These are phyloP conservation scores for Linnemannia schmuckeri DNA, from an alignment of 192 early-diverging fungal species.

Conservation along the genomic window DNA sequence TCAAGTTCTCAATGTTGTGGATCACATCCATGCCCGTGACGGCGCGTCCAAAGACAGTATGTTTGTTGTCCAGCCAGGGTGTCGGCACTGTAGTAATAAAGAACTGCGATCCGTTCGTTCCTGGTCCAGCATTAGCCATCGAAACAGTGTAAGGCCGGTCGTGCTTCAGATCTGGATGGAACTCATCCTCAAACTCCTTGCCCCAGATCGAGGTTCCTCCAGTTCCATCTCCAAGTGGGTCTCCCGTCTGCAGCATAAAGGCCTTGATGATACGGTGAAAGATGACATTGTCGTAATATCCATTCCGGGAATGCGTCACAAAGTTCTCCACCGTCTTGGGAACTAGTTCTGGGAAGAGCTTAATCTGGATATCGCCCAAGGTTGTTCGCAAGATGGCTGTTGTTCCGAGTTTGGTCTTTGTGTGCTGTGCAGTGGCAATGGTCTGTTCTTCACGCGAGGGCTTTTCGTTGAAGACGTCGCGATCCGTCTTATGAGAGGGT, in stretches of 20 bases:
- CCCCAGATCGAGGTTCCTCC: constrained; percentile 96
- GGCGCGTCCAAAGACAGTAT: constrained; percentile 94
- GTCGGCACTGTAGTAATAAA: constrained; percentile 95
- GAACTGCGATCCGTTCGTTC: constrained; percentile 95
- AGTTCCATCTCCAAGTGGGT: constrained; percentile 92
- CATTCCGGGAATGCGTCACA: constrained; percentile 85
- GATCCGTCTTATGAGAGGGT: constrained; percentile 70
- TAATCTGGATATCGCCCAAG: constrained; percentile 90
- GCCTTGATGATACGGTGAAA: constrained; percentile 98
- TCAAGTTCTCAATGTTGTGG: constrained; percentile 84
- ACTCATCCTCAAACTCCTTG: constrained; percentile 94
- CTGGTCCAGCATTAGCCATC: constrained; percentile 95
- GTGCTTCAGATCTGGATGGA: constrained; percentile 82
- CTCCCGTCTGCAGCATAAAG: constrained; percentile 98
- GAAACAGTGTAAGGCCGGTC: constrained; percentile 92
- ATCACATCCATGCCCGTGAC: constrained; percentile 95
- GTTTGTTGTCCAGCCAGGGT: constrained; percentile 98
- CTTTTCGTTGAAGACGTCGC: constrained; percentile 98
- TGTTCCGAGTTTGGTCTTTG: constrained; percentile 73
- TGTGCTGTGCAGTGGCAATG: constrained; percentile 76
- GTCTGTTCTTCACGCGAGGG: constrained; percentile 96
- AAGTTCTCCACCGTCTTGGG: constrained; percentile 97
- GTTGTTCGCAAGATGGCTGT: constrained; percentile 90
- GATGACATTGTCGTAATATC: constrained; percentile 92
- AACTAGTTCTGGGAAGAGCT: constrained; percentile 90